Conservation (phyloP, 1,139 yeast species). For the Hyphopichia khmerensis region DNA sequence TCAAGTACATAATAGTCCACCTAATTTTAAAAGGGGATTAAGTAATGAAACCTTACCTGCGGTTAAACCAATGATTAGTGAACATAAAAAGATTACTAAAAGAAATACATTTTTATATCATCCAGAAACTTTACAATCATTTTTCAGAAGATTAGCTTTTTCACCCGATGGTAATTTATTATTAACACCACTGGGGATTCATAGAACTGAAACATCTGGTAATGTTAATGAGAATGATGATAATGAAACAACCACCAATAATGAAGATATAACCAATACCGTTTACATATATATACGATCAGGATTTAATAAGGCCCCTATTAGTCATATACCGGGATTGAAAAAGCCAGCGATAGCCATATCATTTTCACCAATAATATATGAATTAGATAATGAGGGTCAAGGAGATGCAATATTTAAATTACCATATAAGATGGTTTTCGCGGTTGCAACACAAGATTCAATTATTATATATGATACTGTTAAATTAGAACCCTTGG, state of each 20-base stretch:
- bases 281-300: conserved; percentile 75
- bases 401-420: conserved; percentile 37
- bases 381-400: conserved; percentile 28
- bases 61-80: conserved; percentile 22
- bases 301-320: conserved; percentile 66
- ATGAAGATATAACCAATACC: conserved; percentile 54
- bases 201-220: conserved; percentile 21
- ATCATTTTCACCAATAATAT: conserved; percentile 69
- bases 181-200: conserved; percentile 81
- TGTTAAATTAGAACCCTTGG: conserved; percentile 63
- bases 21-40: conserved; percentile 17
- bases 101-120: conserved; percentile 55
- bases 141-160: conserved; percentile 79
- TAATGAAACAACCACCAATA: conserved; percentile 4
- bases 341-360: conserved; percentile 83
- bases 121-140: conserved; percentile 84
- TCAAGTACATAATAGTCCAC: conserved; percentile 16
- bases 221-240: neutral
- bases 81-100: neutral
- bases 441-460: conserved; percentile 93
- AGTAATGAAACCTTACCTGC: conserved; percentile 37
- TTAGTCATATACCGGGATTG: conserved; percentile 76
- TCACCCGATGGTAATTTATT: conserved; percentile 88
- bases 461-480: conserved; percentile 85
- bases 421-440: conserved; percentile 75